Conservation (phyloP, 2,329 filamentous ascomycete species). For the Colletotrichum karsti region DNA sequence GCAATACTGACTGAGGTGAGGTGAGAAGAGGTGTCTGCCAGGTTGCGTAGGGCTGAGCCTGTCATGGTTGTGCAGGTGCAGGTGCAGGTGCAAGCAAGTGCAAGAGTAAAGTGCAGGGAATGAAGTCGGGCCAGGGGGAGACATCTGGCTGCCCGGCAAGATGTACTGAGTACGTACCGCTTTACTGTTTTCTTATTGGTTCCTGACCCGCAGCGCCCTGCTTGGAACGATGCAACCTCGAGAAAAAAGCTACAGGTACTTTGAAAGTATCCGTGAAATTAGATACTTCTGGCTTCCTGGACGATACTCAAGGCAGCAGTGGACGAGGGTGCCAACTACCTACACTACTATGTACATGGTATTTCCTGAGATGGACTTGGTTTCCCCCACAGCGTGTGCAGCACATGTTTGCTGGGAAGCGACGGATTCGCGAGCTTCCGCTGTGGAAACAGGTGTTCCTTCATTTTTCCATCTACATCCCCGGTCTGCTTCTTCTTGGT, state of each 20-base stretch:
- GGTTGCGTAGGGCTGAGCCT: constrained; percentile 26
- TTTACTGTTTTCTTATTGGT: neutral
- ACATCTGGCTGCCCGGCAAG: neutral
- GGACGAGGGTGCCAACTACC: no score
- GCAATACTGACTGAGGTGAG: no score
- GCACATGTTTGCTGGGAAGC: neutral
- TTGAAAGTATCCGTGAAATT: no score
- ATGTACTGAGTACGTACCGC: neutral
- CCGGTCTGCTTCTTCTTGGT: neutral
- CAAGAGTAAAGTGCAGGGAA: neutral
- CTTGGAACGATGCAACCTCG: no score
- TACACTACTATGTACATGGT: no score
- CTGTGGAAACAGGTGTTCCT: neutral
- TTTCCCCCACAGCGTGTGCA: no score
- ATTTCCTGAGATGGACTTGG: no score
- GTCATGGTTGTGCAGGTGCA: neutral
- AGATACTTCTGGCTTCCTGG: no score
- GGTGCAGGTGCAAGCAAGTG: neutral
- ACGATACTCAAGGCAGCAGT: no score
- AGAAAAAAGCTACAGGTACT: no score
- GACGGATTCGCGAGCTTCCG: neutral
- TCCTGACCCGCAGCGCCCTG: no score
- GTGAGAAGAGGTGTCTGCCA: no score
- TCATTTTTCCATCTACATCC: neutral
- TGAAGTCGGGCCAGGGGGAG: neutral